These are phyloP conservation scores for Linnemannia hyalina DNA, from an alignment of 192 early-diverging fungal species.

Conservation along the genomic window DNA sequence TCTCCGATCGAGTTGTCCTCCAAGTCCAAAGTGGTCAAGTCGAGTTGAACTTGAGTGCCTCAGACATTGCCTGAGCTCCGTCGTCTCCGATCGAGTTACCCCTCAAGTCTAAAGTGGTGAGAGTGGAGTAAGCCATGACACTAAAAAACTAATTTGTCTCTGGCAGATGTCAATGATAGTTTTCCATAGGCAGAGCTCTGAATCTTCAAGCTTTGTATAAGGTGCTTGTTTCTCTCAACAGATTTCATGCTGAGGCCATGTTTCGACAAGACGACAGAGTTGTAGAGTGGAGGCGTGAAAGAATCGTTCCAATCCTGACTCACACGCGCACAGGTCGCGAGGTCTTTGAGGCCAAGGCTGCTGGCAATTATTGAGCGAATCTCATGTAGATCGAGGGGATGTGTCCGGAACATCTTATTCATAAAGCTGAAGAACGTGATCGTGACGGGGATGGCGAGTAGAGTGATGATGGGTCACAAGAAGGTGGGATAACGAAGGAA, in stretches of 20 bases:
- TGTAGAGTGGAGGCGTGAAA: neutral
- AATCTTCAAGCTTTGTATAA: neutral
- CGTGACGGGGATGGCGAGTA: too few species aligned
- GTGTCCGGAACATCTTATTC: too few species aligned
- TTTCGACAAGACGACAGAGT: neutral
- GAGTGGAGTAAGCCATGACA: neutral
- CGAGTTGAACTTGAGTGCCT: too few species aligned
- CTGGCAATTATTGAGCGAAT: neutral
- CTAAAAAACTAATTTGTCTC: neutral
- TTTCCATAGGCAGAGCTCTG: neutral
- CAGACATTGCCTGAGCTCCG: neutral
- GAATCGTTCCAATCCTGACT: neutral
- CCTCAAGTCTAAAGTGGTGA: neutral
- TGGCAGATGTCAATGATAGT: neutral
- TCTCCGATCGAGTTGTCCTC: too few species aligned
- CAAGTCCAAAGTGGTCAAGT: too few species aligned
- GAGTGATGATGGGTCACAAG: too few species aligned
- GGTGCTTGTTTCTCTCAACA: neutral
- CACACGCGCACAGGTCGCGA: slow-evolving; percentile 6
- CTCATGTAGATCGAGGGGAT: neutral
- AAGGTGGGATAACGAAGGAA: too few species aligned
- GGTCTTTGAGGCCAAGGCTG: neutral
- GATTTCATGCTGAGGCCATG: neutral
- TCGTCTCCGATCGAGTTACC: neutral
- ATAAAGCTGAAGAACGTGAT: too few species aligned